Evolutionary conservation across 2,329 filamentous ascomycete genomes (phyloP).

Genomic region (Trichoderma sp.): DNA sequence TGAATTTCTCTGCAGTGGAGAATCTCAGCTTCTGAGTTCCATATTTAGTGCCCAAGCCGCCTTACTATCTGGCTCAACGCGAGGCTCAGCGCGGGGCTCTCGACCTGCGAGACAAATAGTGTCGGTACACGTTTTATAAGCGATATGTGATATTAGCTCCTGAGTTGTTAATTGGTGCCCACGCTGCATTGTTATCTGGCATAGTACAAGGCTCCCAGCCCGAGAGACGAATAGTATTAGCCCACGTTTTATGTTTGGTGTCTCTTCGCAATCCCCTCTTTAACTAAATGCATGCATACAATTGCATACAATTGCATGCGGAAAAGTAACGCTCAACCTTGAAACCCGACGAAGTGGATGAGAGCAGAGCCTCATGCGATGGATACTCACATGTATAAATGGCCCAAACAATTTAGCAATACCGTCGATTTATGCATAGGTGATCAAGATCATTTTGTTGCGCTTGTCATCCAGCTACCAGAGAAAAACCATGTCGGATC

Average conservation of each 20-base stretch:
- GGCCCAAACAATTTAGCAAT: fast-evolving
- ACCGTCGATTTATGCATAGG: too few species aligned
- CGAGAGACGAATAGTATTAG: not conserved
- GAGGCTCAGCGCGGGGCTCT: too few species aligned
- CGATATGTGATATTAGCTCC: too few species aligned
- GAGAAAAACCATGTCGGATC: not conserved
- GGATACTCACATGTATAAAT: not conserved
- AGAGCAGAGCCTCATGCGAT: not conserved
- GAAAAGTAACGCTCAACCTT: not conserved
- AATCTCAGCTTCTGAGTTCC: not conserved
- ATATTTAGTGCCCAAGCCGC: not conserved
- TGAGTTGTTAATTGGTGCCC: not conserved
- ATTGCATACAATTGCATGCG: too few species aligned
- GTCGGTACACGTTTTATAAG: not conserved
- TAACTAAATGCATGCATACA: too few species aligned
- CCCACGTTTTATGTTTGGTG: not conserved
- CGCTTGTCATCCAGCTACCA: too few species aligned
- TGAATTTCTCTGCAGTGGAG: not conserved
- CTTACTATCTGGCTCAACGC: not conserved
- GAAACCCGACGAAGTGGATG: not conserved
- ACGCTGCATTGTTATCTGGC: not conserved
- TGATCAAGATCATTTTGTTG: too few species aligned
- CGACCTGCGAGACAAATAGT: not conserved
- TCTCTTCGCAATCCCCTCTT: not conserved
- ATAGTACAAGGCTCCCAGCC: fast-evolving